Conservation (phyloP, 106 monocot species). For the Dendrobium huoshanense region DNA sequence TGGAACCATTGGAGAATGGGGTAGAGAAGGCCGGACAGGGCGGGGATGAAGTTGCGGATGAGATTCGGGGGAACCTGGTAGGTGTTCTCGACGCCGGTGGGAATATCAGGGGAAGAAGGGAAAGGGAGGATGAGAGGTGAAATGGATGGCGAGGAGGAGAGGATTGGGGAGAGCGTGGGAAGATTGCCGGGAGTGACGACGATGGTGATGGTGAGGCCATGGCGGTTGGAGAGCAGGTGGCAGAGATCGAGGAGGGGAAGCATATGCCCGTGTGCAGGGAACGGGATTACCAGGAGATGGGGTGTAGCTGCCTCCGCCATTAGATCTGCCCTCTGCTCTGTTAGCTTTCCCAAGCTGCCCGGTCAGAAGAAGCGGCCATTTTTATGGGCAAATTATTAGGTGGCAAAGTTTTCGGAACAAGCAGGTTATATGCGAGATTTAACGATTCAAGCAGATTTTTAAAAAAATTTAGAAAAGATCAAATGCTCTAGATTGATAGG, state of each 20-base stretch:
- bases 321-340: too few relatives aligned
- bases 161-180: not conserved
- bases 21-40: slow-evolving; percentile 26
- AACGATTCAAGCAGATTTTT: too few relatives aligned
- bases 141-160: not conserved
- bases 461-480: too few relatives aligned
- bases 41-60: slow-evolving; percentile 20
- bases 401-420: too few relatives aligned
- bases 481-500: too few relatives aligned
- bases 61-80: slow-evolving; percentile 12
- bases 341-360: too few relatives aligned
- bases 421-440: too few relatives aligned
- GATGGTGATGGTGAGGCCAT: not conserved
- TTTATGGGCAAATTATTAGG: too few relatives aligned
- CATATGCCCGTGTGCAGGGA: not conserved
- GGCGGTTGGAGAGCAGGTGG: not conserved
- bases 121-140: not conserved
- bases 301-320: not conserved
- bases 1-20: slow-evolving; percentile 52
- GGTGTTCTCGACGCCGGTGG: slow-evolving; percentile 41
- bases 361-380: too few relatives aligned
- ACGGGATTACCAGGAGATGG: not conserved
- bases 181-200: not conserved
- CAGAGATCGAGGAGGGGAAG: not conserved
- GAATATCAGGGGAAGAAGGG: slow-evolving; percentile 22